These are phyloP conservation scores for Nicotiana paniculata DNA, from an alignment of 257 asterid species.

Conservation along the genomic window DNA sequence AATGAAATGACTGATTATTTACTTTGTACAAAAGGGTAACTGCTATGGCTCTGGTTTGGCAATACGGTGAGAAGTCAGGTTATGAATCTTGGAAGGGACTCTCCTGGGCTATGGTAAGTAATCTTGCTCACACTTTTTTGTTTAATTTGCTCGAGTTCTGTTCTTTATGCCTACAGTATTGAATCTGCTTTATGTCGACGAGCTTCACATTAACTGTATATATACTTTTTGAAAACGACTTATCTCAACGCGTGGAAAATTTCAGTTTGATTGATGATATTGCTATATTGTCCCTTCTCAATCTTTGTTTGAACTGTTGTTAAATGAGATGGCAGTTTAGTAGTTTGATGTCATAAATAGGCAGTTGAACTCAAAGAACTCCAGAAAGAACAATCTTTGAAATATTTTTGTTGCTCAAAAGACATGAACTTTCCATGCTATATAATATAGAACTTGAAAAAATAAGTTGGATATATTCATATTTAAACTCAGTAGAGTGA, in stretches of 20 bases:
- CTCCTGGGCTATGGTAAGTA: conserved; percentile 95
- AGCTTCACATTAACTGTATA: neutral
- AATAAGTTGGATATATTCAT: neutral
- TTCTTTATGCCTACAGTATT: neutral
- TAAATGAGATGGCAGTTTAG: neutral
- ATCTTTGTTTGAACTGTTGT: neutral
- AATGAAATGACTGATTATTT: neutral
- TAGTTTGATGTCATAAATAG: neutral
- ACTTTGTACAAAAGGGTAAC: conserved; percentile 46
- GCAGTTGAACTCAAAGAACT: neutral
- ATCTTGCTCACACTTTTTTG: neutral
- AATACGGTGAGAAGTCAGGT: conserved; percentile 82
- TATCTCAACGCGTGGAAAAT: neutral
- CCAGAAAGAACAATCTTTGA: neutral
- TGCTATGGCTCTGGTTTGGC: conserved; percentile 97
- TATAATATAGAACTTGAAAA: neutral
- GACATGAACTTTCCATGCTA: neutral
- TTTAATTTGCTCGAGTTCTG: neutral
- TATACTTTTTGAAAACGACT: neutral
- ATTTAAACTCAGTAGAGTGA: neutral
- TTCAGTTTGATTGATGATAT: neutral
- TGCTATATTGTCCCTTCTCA: neutral
- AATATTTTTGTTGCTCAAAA: neutral
- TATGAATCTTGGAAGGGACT: conserved; percentile 95
- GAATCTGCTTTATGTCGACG: neutral